Base-by-base conservation (phyloP, 2,329 filamentous ascomycete species). In the Nemania sp. region DNA sequence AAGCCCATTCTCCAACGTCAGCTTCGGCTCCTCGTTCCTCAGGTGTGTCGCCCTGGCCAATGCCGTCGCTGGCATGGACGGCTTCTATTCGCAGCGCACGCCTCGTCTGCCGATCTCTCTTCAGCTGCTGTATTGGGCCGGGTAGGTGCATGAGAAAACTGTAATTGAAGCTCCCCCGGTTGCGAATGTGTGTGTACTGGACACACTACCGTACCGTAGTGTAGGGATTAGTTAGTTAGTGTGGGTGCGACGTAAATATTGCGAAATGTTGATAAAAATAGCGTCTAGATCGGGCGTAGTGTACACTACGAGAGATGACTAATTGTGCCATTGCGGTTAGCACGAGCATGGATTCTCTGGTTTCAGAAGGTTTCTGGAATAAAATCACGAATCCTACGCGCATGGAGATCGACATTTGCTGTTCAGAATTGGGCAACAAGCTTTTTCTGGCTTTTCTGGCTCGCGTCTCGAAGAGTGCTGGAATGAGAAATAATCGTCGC, bases 181-280 rank as follows among this genome's bases (percentile, higher is more conserved):
- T n/a, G n/a, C n/a, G n/a, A n/a, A n/a, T n/a, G n/a, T n/a, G n/a
- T n/a, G n/a, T n/a, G n/a, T n/a, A n/a, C n/a, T n/a, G n/a, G n/a
- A n/a, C n/a, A n/a, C n/a, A n/a, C n/a, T n/a, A n/a, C n/a, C n/a
- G n/a, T n/a, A n/a, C n/a, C n/a, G n/a, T n/a, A n/a, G n/a, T n/a
- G n/a, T n/a, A n/a, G n/a, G n/a, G n/a, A n/a, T n/a, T n/a, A n/a
- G n/a, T n/a, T n/a, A n/a, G n/a, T n/a, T n/a, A n/a, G n/a, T n/a
- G n/a, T n/a, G n/a, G n/a, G n/a, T n/a, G n/a, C n/a, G n/a, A n/a
- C n/a, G n/a, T n/a, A n/a, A n/a, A n/a, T n/a, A n/a, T n/a, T n/a
- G n/a, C n/a, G n/a, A 8, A 7, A 36, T 15, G n/a, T 5, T 45
- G 52, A 54, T 54, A 54, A 54, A 54, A 50, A 54, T 54, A 54